Evolutionary conservation across 768 basidiomycete genomes (phyloP).

Genomic region (Trametes cubensis): DNA sequence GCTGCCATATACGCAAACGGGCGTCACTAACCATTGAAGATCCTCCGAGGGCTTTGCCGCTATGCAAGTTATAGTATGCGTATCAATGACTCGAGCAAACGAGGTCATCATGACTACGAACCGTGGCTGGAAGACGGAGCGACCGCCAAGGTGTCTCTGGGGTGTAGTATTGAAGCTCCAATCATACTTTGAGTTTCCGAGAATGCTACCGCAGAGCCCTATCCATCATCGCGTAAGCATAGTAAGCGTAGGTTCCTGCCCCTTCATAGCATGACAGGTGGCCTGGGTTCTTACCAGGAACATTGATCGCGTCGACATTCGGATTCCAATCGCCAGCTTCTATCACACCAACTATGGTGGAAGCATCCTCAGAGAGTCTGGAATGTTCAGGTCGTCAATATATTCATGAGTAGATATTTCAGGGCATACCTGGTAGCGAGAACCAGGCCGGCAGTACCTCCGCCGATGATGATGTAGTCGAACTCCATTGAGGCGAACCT

Average conservation of each 20-base stretch:
- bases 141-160: constrained; percentile 3
- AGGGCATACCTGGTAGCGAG: constrained; percentile 9
- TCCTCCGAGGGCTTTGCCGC: constrained; percentile 41
- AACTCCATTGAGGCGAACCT: not conserved
- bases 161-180: constrained; percentile 22
- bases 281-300: not conserved
- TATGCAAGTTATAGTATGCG: not conserved
- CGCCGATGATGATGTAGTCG: constrained; percentile 20
- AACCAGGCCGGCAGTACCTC: constrained; percentile 7
- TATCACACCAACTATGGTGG: constrained; percentile 39
- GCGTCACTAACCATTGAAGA: not conserved
- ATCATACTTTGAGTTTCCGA: constrained; percentile 24
- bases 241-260: too few relatives aligned
- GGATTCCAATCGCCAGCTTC: constrained; percentile 32
- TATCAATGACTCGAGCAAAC: not conserved
- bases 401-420: too few relatives aligned
- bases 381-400: not conserved
- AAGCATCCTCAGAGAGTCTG: constrained; percentile 38
- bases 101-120: not conserved
- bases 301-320: constrained; percentile 8
- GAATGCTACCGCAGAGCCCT: not conserved
- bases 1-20: not conserved
- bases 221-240: not conserved
- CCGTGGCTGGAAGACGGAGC: constrained; percentile 3
- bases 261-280: not conserved